Base-by-base conservation (phyloP, 345 rosid genomes). In the Camelina neglecta region DNA sequence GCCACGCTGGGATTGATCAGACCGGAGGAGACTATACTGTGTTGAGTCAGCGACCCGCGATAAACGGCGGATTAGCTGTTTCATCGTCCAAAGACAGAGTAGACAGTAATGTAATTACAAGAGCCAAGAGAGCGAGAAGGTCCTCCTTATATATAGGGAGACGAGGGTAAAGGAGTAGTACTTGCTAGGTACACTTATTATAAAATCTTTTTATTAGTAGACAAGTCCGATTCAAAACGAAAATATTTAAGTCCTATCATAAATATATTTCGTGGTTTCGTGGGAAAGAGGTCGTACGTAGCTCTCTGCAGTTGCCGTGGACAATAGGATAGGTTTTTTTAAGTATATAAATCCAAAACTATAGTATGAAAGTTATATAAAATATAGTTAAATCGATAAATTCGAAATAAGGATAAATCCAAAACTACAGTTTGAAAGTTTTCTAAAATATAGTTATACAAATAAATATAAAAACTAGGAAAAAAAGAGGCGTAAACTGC, bases 1-100 rank as follows among this genome's bases (percentile, higher is more conserved):
- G 15, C 84, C 70, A 26, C 69, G 35, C 11, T 8, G 80, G 31
- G 36, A 73, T 2, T 33, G 36, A 33, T 85, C 84, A 36, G 91
- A 80, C 15, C 85, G 80, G 69, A 92, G 90, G 64, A 88, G 88
- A 41, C 81, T 78, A 83, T 92, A 90, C 67, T 87, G 84, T 2
- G 89, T 79, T n/a, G 90, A 88, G 78, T 88, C 93, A 5, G 89
- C 89, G 36, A 90, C 96, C n/a, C 91, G 86, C 1, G 94, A 86
- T 61, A 92, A 81, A 29, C 97, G 93, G 70, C 93, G 89, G 59
- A 92, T 90, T 3, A 92, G 79, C 20, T 85, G 87, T 88, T 92
- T 92, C 97, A 92, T 92, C 62, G 12, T 33, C 42, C 29, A 26
- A 24, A 8, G 33, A 58, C 24, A n/a, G 68, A 58, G 39, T 12